Percentiles rank a stretch among this genome's conserved stretches.
These are phyloP conservation scores for Eimeria tenella DNA, from an alignment of 169 alveolate genomes.

Conservation along the genomic window DNA sequence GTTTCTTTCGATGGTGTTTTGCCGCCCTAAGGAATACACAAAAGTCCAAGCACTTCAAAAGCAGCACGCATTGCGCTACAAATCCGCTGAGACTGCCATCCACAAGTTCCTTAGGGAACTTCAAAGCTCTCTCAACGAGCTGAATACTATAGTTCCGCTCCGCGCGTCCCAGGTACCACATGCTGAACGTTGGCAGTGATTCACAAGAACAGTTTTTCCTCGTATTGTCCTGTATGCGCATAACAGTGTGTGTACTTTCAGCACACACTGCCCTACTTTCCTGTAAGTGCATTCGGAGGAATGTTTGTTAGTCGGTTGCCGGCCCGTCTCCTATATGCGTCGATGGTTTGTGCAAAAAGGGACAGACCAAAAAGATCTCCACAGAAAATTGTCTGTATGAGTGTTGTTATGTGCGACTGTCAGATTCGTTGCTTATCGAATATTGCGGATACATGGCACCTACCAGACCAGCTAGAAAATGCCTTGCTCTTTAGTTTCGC, in stretches of 20 bases:
- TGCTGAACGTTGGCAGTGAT: background rate
- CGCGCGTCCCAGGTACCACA: slow-evolving; percentile 56
- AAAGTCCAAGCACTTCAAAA: slow-evolving; percentile 57
- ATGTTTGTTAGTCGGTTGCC: no score
- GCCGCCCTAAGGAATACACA: slow-evolving; percentile 9
- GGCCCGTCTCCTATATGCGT: no score
- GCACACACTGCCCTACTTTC: no score
- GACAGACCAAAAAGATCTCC: background rate
- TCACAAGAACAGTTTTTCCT: background rate
- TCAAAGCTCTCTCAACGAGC: slow-evolving; percentile 52
- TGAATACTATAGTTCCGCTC: slow-evolving; percentile 48
- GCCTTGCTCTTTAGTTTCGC: slow-evolving; percentile 45
- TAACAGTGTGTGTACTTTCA: background rate
- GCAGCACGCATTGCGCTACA: slow-evolving; percentile 55
- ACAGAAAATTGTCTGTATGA: background rate
- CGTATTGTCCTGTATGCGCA: background rate
- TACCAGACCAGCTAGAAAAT: slow-evolving; percentile 35
- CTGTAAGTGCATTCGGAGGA: no score
- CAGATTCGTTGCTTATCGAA: slow-evolving; percentile 42
- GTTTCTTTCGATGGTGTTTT: no score
- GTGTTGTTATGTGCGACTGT: background rate
- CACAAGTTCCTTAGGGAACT: slow-evolving; percentile 62
- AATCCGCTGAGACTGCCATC: slow-evolving; percentile 49
- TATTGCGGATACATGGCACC: slow-evolving; percentile 60
- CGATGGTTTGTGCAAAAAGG: no score